Base-by-base conservation (phyloP, 176 grass and related monocot genomes). In the Olyra latifolia region DNA sequence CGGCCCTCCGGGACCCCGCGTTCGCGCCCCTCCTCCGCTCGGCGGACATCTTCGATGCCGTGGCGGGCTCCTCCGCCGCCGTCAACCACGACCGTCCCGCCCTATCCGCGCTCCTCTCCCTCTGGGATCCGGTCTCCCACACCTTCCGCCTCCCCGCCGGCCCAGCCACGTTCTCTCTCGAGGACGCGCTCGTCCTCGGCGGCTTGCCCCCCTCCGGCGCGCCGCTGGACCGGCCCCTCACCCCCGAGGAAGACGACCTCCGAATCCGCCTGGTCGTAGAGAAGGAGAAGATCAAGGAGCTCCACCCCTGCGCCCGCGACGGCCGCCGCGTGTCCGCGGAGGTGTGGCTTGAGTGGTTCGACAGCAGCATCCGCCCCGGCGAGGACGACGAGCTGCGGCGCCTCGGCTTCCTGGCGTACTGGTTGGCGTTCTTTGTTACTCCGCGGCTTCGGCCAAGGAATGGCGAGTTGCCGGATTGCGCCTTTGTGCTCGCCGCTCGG, bases 211-310 rank as follows among this genome's bases (percentile, higher is more conserved):
- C 82, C 10, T 62, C 87, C 3, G 87, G 91, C 8, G 78, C 91
- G 2, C 81, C 76, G 28, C 72, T 93, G 15, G 71, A 87, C 41
- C 72, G 80, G 32, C 12, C 60, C 45, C 69, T 89, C 30, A 71
- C 72, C 6, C 81, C 80, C 0, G 76, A 78, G 8, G 84, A 89
- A 65, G 91, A 93, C 0, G 71, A 84, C 19, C 72, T 87, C 66
- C 76, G 80, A 45, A 0, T 44, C 50, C 87, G 84, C 19, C 71
- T 93, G 2, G 38, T 87, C 0, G 55, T 87, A 42, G 91, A 93
- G 87, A 89, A 77, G 83, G 91, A 93, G 84, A 93, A 89, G 80
- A 93, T 93, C 47, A 55, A 20, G 80, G 84, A 84, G 65, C 80
- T 89, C 66, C 87, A 93, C 59, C 84, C 91, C 13, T 73, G 67